Evolutionary conservation across 192 early-diverging fungal genomes (phyloP).

Genomic region (Backusella australiensis): DNA sequence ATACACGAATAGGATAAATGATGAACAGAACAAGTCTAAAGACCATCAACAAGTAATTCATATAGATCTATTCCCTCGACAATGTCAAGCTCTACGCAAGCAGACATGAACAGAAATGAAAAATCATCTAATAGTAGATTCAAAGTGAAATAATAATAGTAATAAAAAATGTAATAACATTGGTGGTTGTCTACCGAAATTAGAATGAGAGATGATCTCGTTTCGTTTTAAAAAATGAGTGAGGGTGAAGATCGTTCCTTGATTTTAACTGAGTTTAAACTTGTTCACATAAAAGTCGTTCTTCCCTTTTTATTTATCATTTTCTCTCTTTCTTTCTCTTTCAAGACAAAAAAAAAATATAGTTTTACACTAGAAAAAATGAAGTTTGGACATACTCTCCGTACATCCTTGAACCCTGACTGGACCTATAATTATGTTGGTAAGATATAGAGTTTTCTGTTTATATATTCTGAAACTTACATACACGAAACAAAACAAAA

Average conservation of each 20-base stretch:
- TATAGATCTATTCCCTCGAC: background rate
- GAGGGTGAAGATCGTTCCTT: background rate
- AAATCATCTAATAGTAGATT: background rate
- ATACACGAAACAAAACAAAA: background rate
- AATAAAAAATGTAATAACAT: background rate
- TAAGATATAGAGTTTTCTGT: conserved; percentile 13
- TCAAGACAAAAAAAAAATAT: background rate
- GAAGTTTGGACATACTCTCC: conserved; percentile 91
- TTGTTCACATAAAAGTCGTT: background rate
- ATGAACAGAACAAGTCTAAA: background rate
- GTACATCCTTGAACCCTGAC: conserved; percentile 75
- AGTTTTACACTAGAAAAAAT: conserved; percentile 38
- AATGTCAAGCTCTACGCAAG: background rate
- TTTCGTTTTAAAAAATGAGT: background rate
- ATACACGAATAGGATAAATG: background rate
- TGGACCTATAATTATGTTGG: conserved; percentile 85
- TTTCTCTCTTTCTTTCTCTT: background rate
- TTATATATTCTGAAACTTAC: background rate
- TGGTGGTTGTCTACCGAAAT: background rate
- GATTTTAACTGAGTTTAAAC: background rate
- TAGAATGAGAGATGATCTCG: background rate
- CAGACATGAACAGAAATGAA: background rate
- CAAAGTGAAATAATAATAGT: background rate
- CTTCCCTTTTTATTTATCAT: conserved; percentile 20
- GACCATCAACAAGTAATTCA: background rate